Evolutionary conservation across 257 asterid genomes (phyloP).

Genomic region (Marsdenia floribunda): DNA sequence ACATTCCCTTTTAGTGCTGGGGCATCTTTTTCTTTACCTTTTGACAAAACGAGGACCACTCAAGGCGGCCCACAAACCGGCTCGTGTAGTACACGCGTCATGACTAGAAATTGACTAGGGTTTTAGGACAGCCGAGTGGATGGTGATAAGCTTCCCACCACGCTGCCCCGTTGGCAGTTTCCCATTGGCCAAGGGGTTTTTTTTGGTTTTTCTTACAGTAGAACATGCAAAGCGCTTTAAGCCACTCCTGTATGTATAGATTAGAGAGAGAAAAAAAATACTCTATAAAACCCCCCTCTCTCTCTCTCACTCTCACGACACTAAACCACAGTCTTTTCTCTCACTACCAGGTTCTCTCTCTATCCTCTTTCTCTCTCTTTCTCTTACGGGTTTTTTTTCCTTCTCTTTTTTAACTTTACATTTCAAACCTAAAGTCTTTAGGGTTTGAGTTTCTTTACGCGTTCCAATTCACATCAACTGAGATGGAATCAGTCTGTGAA

Average conservation of each 20-base stretch:
- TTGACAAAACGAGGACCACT: too few relatives aligned
- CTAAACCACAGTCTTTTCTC: background rate
- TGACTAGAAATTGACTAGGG: conserved; percentile 17
- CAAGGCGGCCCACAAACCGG: background rate
- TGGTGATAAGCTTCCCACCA: conserved; percentile 15
- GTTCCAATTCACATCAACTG: background rate
- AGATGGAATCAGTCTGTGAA: background rate
- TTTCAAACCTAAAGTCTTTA: conserved; percentile 3
- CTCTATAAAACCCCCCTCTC: conserved; percentile 3
- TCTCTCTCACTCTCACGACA: background rate
- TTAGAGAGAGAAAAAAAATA: background rate
- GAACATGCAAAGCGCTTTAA: background rate
- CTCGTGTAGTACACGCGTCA: background rate
- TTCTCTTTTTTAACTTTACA: background rate
- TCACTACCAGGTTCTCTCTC: background rate
- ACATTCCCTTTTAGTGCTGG: background rate
- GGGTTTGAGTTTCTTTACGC: conserved; percentile 7
- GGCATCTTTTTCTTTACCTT: background rate
- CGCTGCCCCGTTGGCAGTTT: background rate
- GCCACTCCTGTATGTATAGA: background rate
- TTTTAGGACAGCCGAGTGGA: conserved; percentile 6
- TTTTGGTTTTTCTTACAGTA: background rate
- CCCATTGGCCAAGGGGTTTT: background rate
- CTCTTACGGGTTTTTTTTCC: background rate
- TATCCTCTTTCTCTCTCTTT: background rate